A percentile compares a stretch with the other conserved stretches of the same genome.
phyloP scores from a whole-genome alignment of 345 rosid genomes.

The Brassica carinata region DNA sequence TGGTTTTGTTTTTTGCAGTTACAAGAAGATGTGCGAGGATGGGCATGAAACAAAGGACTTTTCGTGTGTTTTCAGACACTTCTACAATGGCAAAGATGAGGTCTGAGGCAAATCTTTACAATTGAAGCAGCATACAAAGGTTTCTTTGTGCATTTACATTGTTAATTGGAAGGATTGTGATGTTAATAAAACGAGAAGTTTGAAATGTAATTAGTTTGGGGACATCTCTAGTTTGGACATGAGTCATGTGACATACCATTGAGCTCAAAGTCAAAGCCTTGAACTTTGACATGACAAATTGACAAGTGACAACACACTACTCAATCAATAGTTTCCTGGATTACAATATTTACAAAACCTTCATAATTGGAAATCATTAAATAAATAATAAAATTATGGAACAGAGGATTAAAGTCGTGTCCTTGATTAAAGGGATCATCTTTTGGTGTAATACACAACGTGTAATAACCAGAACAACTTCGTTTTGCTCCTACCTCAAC shows the following conservation, averaged over 20 bases:
- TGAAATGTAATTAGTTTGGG: slow-evolving; percentile 9
- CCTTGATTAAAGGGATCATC: no score
- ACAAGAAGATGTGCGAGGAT: slow-evolving; percentile 54
- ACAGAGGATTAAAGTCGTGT: no score
- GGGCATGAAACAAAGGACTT: slow-evolving; percentile 82
- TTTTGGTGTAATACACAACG: no score
- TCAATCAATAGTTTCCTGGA: not conserved
- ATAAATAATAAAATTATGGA: not conserved
- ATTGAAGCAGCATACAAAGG: not conserved
- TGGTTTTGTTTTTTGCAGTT: slow-evolving; percentile 51
- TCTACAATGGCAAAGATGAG: slow-evolving; percentile 64
- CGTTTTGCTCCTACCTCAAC: no score
- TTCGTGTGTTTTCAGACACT: slow-evolving; percentile 78
- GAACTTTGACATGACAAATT: no score
- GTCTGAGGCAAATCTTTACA: slow-evolving; percentile 17
- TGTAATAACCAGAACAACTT: no score
- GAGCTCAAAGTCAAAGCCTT: not conserved
- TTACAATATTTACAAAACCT: not conserved
- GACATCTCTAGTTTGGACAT: not conserved
- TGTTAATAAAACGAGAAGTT: slow-evolving; percentile 8
- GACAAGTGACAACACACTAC: not conserved
- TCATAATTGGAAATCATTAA: not conserved
- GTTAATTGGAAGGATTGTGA: not conserved
- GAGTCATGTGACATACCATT: no score
- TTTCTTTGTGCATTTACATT: slow-evolving; percentile 9